Evolutionary conservation across 257 asterid species (phyloP).

Genomic region (Mitragyna speciosa): DNA sequence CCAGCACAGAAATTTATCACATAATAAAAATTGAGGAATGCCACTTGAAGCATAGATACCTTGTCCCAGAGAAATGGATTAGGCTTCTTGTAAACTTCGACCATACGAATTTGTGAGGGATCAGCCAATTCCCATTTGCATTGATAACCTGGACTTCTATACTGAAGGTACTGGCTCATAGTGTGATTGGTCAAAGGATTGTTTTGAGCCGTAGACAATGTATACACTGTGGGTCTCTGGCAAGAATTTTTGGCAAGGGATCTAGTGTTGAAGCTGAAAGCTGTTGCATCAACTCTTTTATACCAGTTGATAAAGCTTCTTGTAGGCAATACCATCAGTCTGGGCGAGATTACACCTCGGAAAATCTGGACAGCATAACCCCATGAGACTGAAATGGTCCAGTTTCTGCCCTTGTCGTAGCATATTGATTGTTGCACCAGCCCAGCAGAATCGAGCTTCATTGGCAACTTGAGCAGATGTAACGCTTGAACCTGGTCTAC

Average conservation of each 20-base stretch:
- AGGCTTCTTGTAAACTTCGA: conserved; percentile 38
- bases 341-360: conserved; percentile 31
- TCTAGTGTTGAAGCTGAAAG: conserved; percentile 40
- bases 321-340: conserved; percentile 41
- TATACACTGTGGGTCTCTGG: conserved; percentile 30
- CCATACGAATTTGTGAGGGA: conserved; percentile 30
- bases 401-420: conserved; percentile 31
- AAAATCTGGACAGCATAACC: conserved; percentile 45
- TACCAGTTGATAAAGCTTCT: conserved; percentile 44
- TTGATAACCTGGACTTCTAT: not conserved
- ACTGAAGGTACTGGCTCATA: conserved; percentile 15
- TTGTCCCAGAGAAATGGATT: conserved; percentile 47
- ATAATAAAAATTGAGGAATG: too few species aligned
- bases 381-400: conserved; percentile 53
- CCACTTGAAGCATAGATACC: conserved; percentile 11
- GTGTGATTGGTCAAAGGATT: conserved; percentile 20
- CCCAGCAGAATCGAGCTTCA: conserved; percentile 43
- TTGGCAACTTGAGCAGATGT: conserved; percentile 24
- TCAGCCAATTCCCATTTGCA: conserved; percentile 27
- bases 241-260: conserved; percentile 27
- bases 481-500: conserved; percentile 33
- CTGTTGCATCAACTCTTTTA: conserved; percentile 19
- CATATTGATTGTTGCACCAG: conserved; percentile 55
- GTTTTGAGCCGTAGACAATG: conserved; percentile 20
- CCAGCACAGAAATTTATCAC: not conserved